Conservation (phyloP, 2,329 filamentous ascomycete species). For the Xylaria polymorpha region DNA sequence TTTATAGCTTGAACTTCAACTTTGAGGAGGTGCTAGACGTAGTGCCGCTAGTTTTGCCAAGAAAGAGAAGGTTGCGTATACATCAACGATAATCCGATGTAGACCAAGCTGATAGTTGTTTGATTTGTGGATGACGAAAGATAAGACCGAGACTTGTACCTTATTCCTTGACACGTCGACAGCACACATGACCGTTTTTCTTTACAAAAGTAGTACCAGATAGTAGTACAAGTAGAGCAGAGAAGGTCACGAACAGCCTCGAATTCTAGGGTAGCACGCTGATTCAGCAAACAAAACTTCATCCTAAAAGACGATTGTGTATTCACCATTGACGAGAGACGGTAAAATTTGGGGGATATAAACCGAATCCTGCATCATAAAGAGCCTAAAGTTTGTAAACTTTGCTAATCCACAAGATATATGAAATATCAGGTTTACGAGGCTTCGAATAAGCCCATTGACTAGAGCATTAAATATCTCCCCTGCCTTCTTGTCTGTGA, state of each 20-base stretch:
- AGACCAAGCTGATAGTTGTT: not conserved
- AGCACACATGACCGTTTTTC: not conserved
- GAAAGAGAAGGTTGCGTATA: not conserved
- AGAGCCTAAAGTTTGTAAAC: not conserved
- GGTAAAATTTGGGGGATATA: not conserved
- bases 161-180: constrained; percentile 1
- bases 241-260: not conserved
- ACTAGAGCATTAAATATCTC: not conserved
- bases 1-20: not conserved
- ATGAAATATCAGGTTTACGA: not conserved
- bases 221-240: not conserved
- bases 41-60: not conserved
- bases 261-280: not conserved
- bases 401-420: not conserved
- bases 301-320: not conserved
- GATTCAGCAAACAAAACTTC: not conserved
- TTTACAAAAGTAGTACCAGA: not conserved
- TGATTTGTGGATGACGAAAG: not conserved
- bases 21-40: not conserved
- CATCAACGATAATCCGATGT: not conserved
- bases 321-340: not conserved
- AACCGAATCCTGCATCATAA: not conserved
- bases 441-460: not conserved
- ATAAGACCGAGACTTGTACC: not conserved
- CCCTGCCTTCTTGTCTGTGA: not conserved